These are phyloP conservation scores for Aspergillus uvarum DNA, from an alignment of 2,329 filamentous ascomycete genomes.

Conservation along the genomic window DNA sequence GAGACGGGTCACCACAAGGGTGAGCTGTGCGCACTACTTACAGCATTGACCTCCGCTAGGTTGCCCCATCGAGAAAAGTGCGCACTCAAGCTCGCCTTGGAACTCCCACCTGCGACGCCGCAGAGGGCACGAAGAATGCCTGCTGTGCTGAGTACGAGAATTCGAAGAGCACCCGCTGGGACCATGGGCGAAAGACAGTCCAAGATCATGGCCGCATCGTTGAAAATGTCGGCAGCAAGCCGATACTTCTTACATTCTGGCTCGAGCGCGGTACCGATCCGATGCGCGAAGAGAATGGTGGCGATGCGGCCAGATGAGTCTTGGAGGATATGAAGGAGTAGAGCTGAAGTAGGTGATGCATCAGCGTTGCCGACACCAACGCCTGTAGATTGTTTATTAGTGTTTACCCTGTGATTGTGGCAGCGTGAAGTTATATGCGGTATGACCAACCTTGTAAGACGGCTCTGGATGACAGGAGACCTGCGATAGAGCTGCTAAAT, in stretches of 20 bases:
- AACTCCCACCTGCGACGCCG: constrained; percentile 84
- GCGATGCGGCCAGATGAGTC: constrained; percentile 77
- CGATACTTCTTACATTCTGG: constrained; percentile 90
- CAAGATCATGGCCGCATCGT: constrained; percentile 82
- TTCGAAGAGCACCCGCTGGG: constrained; percentile 54
- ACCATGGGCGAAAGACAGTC: constrained; percentile 78
- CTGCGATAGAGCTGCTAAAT: constrained; percentile 44
- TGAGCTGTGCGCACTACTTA: constrained; percentile 26
- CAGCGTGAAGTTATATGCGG: background rate
- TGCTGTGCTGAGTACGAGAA: constrained; percentile 58
- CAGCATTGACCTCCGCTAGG: constrained; percentile 86
- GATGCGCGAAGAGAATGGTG: constrained; percentile 83
- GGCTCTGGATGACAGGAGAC: constrained; percentile 73
- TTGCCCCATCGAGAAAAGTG: constrained; percentile 90
- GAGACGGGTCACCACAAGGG: background rate
- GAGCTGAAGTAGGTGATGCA: constrained; percentile 74
- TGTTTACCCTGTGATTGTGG: background rate
- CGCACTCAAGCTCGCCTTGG: constrained; percentile 85
- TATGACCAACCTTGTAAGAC: constrained; percentile 65
- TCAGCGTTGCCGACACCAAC: constrained; percentile 81
- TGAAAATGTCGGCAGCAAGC: constrained; percentile 82
- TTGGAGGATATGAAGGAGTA: constrained; percentile 80
- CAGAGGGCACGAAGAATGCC: constrained; percentile 70
- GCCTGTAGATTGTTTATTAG: constrained; percentile 41
- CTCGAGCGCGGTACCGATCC: constrained; percentile 77